Evolutionary conservation across 345 rosid species (phyloP), one percentile per base, ranked within the genome.

Genomic region (Boechera stricta): DNA sequence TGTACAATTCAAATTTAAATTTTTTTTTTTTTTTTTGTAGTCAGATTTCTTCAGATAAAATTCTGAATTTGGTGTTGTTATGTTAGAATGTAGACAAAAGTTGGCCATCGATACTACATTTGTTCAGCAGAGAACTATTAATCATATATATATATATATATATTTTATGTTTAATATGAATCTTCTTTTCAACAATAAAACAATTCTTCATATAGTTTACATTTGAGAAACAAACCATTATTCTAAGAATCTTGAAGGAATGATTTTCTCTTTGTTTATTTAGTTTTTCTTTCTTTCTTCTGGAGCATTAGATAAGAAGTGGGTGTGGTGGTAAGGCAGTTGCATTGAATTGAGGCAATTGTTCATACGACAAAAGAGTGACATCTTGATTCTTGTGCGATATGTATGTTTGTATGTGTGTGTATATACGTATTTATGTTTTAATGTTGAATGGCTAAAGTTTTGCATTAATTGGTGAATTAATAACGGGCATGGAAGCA

Each of bases 271-370:
- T 44, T 73, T 42, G 41, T 78, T 60, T 64, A 51, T 58, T 67
- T 49, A 38, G 41, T 35, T 6, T 24, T 41, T 31, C 3, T 59
- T 67, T 44, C 12, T 67, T 48, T 48, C 52, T 47, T 52, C 3
- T 54, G 47, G 42, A 73, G 58, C 64, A 60, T 51, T 72, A 67
- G 69, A 59, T 79, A 44, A 79, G 78, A 73, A 73, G 71, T 73
- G 52, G 77, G 65, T 79, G 78, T 73, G 71, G 75, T 78, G 52
- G 78, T 45, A 68, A 78, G 78, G 61, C 62, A 62, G 44, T 73
- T 73, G 82, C 82, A 79, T 67, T 79, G 70, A 68, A 73, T 52
- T 60, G 71, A 73, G 78, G 74, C 78, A 79, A 79, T 73, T 67
- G 53, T 52, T 68, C 74, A 42, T 60, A 61, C 59, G 66, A 79